Evolutionary conservation across 129 eudicot species (phyloP).

Genomic region (Escallonia rubra): DNA sequence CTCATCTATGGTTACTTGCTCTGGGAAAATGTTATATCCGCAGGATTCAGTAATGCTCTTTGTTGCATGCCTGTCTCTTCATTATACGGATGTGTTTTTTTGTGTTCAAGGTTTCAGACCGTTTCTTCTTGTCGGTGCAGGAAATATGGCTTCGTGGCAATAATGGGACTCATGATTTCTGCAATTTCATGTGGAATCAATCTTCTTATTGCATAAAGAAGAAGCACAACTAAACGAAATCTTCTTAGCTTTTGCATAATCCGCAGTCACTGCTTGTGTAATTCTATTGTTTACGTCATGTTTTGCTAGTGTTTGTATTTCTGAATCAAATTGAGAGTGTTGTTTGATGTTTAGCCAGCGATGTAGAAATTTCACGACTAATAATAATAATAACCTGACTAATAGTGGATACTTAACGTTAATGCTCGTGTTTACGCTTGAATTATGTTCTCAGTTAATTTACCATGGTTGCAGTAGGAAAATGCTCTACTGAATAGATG

Average conservation of each 20-base stretch:
- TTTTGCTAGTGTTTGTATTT: no score
- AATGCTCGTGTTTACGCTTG: no score
- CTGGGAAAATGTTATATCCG: background rate
- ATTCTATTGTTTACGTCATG: no score
- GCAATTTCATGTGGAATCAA: constrained; percentile 42
- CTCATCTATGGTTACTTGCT: background rate
- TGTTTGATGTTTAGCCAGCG: no score
- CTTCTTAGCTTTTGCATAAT: background rate
- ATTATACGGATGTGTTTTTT: background rate
- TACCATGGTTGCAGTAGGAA: no score
- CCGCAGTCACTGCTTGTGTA: background rate
- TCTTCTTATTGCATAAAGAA: constrained; percentile 38
- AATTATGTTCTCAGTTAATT: no score
- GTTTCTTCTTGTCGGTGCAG: constrained; percentile 28
- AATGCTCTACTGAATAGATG: no score
- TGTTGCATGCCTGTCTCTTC: background rate
- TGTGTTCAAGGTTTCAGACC: background rate
- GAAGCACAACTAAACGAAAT: constrained; percentile 4
- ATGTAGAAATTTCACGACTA: no score
- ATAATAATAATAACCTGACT: no score
- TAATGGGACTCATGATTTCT: constrained; percentile 50
- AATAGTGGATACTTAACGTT: no score
- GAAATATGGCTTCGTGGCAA: constrained; percentile 35
- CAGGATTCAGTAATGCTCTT: background rate
- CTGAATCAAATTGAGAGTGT: no score